Evolutionary conservation across 2,329 filamentous ascomycete species (phyloP).

Genomic region (Trichothecium sympodiale): DNA sequence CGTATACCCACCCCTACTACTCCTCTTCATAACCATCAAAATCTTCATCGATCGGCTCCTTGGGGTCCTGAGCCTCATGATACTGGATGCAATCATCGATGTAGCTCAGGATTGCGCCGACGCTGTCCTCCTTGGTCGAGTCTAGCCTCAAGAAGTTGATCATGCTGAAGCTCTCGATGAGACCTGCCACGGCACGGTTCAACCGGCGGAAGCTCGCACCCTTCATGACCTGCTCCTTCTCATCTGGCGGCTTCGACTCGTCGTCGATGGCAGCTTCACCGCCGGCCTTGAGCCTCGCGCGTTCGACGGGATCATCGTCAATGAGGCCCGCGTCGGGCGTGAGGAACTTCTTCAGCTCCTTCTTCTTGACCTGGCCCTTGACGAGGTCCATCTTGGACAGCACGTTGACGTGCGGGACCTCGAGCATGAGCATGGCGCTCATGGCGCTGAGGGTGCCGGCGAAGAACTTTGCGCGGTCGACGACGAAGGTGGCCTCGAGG

Average conservation of each 20-base stretch:
- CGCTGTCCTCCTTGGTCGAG: slow-evolving; percentile 83
- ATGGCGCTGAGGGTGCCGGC: slow-evolving; percentile 90
- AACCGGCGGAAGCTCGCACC: slow-evolving; percentile 72
- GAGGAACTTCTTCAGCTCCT: slow-evolving; percentile 80
- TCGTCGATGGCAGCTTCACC: slow-evolving; percentile 33
- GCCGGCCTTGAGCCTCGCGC: slow-evolving; percentile 22
- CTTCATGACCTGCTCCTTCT: slow-evolving; percentile 62
- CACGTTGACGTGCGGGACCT: slow-evolving; percentile 93
- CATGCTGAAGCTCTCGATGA: slow-evolving; percentile 98
- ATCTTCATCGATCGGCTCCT: slow-evolving; percentile 59
- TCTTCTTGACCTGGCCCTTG: slow-evolving; percentile 76
- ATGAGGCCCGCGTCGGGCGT: slow-evolving; percentile 76
- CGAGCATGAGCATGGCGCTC: slow-evolving; percentile 98
- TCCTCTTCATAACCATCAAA: slow-evolving; percentile 25
- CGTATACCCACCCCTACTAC: slow-evolving; percentile 6
- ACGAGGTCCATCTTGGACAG: slow-evolving; percentile 97
- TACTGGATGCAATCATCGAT: slow-evolving; percentile 92
- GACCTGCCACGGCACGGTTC: slow-evolving; percentile 75
- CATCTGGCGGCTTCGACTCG: slow-evolving; percentile 48
- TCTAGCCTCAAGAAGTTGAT: slow-evolving; percentile 89
- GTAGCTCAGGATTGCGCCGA: slow-evolving; percentile 73
- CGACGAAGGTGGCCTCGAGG: slow-evolving; percentile 88
- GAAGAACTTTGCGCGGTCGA: slow-evolving; percentile 96
- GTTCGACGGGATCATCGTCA: slow-evolving; percentile 62
- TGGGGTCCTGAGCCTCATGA: slow-evolving; percentile 86